phyloP scores from a whole-genome alignment of 2,329 filamentous ascomycete genomes.

The Fusarium keratoplasticum region DNA sequence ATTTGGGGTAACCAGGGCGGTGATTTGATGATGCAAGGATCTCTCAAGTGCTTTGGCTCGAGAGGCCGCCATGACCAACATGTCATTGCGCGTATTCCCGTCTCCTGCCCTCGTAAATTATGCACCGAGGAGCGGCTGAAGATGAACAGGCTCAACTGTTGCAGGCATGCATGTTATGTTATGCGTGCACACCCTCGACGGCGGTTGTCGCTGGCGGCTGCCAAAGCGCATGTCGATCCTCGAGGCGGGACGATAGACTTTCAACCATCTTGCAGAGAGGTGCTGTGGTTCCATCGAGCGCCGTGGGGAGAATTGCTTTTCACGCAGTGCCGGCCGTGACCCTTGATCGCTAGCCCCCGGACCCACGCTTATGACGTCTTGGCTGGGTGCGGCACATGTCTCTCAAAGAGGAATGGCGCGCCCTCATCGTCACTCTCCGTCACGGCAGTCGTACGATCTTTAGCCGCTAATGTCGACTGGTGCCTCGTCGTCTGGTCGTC shows the following conservation, averaged over 20 bases:
- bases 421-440: slow-evolving; percentile 31
- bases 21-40: slow-evolving; percentile 31
- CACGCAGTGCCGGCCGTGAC: slow-evolving; percentile 41
- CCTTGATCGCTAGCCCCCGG: slow-evolving; percentile 40
- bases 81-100: background rate
- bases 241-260: slow-evolving; percentile 41
- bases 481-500: slow-evolving; percentile 38
- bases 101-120: background rate
- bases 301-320: slow-evolving; percentile 44
- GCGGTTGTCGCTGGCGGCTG: slow-evolving; percentile 22
- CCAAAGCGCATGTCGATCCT: slow-evolving; percentile 41
- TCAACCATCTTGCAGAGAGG: slow-evolving; percentile 35
- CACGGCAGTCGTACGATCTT: slow-evolving; percentile 47
- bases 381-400: slow-evolving; percentile 43
- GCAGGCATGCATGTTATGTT: slow-evolving; percentile 21
- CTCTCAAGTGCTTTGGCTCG: slow-evolving; percentile 13
- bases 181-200: slow-evolving; percentile 34
- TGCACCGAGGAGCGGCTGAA: slow-evolving; percentile 13
- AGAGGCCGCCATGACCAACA: slow-evolving; percentile 24
- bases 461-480: slow-evolving; percentile 39
- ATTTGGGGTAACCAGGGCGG: slow-evolving; percentile 31
- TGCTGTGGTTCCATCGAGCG: slow-evolving; percentile 22
- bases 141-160: background rate
- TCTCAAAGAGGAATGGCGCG: slow-evolving; percentile 38
- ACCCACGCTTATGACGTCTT: slow-evolving; percentile 45